phyloP scores from a whole-genome alignment of 139 green algal genomes.

The Ulvella scutata region DNA sequence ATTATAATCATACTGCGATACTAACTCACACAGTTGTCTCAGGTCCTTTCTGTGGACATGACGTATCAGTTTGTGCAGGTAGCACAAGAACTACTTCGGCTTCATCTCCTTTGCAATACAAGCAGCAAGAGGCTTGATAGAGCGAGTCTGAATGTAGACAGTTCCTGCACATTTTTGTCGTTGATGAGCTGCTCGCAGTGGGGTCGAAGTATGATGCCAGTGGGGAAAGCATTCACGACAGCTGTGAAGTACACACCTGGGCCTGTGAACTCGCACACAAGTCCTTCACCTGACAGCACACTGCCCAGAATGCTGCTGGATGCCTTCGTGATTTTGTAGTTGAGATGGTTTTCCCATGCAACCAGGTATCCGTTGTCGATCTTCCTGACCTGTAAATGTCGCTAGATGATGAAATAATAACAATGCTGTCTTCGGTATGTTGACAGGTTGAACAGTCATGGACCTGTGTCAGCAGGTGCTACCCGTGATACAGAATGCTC shows the following conservation, averaged over 20 bases:
- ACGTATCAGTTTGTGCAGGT: too few relatives aligned
- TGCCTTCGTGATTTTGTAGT: conserved; percentile 14
- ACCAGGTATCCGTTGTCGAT: conserved; percentile 23
- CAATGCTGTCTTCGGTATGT: too few relatives aligned
- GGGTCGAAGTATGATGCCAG: neutral
- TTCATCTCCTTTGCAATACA: too few relatives aligned
- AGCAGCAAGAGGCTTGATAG: conserved; percentile 9
- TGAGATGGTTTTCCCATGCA: conserved; percentile 14
- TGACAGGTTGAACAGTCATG: too few relatives aligned
- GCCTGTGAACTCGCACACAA: conserved; percentile 12
- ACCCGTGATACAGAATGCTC: too few relatives aligned
- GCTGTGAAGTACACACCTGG: neutral
- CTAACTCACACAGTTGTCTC: too few relatives aligned
- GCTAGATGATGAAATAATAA: too few relatives aligned
- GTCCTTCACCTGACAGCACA: conserved; percentile 15
- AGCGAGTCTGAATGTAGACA: conserved; percentile 22
- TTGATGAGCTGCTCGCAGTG: neutral
- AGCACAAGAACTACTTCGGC: too few relatives aligned
- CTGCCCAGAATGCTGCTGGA: conserved; percentile 1
- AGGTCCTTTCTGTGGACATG: too few relatives aligned
- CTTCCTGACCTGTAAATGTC: neutral
- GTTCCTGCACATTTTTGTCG: conserved; percentile 6
- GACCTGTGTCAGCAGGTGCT: too few relatives aligned
- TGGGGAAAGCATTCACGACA: neutral
- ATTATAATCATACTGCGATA: too few relatives aligned